Evolutionary conservation across 176 grass and related monocot genomes (phyloP).

Genomic region (Elaeis guineensis): DNA sequence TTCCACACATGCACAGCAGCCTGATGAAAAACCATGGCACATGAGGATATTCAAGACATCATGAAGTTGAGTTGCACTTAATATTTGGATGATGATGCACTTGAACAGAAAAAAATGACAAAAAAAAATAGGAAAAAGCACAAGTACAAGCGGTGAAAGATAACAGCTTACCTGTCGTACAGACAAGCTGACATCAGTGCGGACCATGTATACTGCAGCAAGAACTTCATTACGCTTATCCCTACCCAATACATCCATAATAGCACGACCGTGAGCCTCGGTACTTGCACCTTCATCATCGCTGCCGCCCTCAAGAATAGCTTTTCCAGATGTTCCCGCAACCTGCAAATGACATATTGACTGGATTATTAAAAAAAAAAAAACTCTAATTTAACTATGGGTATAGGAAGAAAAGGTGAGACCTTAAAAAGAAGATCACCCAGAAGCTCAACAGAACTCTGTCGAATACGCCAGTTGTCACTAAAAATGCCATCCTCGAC

Average conservation of each 20-base stretch:
- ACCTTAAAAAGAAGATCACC: conserved; percentile 98
- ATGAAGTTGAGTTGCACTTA: neutral
- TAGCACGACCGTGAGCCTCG: conserved; percentile 93
- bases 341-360: conserved; percentile 45
- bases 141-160: neutral
- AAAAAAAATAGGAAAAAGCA: conserved; percentile 2
- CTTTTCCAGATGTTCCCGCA: conserved; percentile 94
- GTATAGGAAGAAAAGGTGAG: too few relatives aligned
- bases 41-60: neutral
- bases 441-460: conserved; percentile 94
- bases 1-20: conserved; percentile 96
- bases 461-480: conserved; percentile 93
- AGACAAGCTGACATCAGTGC: conserved; percentile 86
- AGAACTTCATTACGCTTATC: conserved; percentile 92
- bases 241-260: conserved; percentile 87
- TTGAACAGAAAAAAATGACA: neutral
- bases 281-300: conserved; percentile 99
- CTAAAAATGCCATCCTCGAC: conserved; percentile 97
- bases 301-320: conserved; percentile 92
- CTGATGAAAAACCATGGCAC: conserved; percentile 26
- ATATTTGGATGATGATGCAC: conserved; percentile 10
- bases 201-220: conserved; percentile 99
- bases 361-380: neutral
- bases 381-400: too few relatives aligned
- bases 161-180: conserved; percentile 70